Conservation (phyloP, 768 basidiomycete genomes). For the Boletus rex-veris region DNA sequence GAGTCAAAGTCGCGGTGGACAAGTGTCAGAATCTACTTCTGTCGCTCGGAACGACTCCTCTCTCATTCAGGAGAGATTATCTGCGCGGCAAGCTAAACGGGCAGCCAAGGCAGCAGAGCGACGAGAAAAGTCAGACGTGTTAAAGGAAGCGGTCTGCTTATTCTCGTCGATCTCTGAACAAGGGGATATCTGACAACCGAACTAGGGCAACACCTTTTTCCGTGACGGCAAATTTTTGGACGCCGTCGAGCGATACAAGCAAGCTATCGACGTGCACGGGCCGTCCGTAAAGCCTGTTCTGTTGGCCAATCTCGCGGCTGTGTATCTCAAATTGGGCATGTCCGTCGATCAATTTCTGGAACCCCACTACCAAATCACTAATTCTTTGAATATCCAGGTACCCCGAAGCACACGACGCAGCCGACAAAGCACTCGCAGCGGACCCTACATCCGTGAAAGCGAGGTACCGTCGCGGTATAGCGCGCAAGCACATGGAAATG, state of each 20-base stretch:
- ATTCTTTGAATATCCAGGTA: slow-evolving; percentile 15
- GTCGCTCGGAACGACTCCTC: too few species aligned
- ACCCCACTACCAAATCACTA: not conserved
- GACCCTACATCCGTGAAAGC: slow-evolving; percentile 35
- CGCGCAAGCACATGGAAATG: slow-evolving; percentile 28
- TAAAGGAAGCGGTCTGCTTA: slow-evolving; percentile 30
- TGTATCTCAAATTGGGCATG: slow-evolving; percentile 43
- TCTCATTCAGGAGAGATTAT: not conserved
- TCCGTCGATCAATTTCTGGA: slow-evolving; percentile 5
- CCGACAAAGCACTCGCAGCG: slow-evolving; percentile 23
- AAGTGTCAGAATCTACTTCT: too few species aligned
- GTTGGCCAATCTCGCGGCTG: slow-evolving; percentile 41
- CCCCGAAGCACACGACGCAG: slow-evolving; percentile 28
- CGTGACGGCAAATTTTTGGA: slow-evolving; percentile 34
- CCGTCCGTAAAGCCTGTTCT: slow-evolving; percentile 31
- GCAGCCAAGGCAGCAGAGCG: slow-evolving; percentile 20
- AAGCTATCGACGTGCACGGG: slow-evolving; percentile 38
- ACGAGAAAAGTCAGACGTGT: slow-evolving; percentile 20
- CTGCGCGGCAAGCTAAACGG: slow-evolving; percentile 11
- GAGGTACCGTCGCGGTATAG: slow-evolving; percentile 34
- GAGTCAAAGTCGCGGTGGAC: too few species aligned
- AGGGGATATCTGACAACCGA: not conserved
- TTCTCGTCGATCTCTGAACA: not conserved
- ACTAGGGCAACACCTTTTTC: slow-evolving; percentile 45
- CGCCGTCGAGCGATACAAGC: slow-evolving; percentile 40